These are phyloP conservation scores for Themeda triandra DNA, from an alignment of 176 grass and related monocot genomes.

Conservation along the genomic window DNA sequence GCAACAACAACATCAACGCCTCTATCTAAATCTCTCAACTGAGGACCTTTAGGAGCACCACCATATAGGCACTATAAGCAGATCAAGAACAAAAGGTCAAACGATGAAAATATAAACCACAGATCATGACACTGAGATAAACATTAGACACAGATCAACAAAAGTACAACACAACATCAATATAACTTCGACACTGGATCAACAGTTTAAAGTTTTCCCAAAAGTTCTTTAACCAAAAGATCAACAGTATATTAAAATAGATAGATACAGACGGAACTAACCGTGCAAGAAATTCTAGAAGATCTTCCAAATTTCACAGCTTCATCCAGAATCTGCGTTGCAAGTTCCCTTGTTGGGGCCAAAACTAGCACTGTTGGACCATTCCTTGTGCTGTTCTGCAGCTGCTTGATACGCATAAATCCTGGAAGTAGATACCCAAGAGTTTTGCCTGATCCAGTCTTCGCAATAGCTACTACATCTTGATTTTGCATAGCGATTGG, in stretches of 20 bases:
- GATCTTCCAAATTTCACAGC: constrained; percentile 88
- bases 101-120: constrained; percentile 3
- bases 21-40: constrained; percentile 86
- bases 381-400: constrained; percentile 65
- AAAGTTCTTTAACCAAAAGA: not conserved
- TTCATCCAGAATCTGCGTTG: constrained; percentile 94
- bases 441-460: constrained; percentile 98
- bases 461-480: constrained; percentile 97
- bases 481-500: constrained; percentile 85
- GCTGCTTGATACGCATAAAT: constrained; percentile 84
- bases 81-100: constrained; percentile 9
- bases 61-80: constrained; percentile 90
- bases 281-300: constrained; percentile 87
- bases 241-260: no score
- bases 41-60: constrained; percentile 93
- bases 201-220: not conserved
- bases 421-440: constrained; percentile 94
- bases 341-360: constrained; percentile 94
- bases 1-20: constrained; percentile 98
- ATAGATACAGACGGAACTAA: constrained; percentile 32
- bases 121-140: not conserved
- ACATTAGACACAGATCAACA: not conserved
- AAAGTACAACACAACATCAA: not conserved
- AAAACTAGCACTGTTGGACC: constrained; percentile 90
- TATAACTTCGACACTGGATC: not conserved